Evolutionary conservation across 179 eudicot genomes (phyloP).

Genomic region (Dionaea muscipula): DNA sequence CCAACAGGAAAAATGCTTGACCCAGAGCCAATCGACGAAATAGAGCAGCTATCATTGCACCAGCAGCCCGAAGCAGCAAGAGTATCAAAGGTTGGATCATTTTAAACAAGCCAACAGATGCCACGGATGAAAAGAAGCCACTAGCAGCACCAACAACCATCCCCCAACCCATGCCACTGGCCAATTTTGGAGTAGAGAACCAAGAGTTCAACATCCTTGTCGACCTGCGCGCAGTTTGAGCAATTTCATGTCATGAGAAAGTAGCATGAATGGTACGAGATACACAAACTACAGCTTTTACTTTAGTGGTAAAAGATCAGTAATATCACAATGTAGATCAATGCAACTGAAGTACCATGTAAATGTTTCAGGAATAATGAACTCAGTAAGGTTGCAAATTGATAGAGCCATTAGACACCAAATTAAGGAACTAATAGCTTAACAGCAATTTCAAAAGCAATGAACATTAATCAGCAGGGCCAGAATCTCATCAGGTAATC

Average conservation of each 20-base stretch:
- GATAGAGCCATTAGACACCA: no score
- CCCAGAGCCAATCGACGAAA: conserved; percentile 27
- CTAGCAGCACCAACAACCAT: conserved; percentile 42
- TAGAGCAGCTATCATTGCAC: conserved; percentile 16
- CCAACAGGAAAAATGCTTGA: conserved; percentile 43
- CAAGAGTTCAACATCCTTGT: conserved; percentile 40
- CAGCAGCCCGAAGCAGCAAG: conserved; percentile 18
- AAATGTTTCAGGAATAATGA: no score
- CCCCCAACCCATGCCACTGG: conserved; percentile 41
- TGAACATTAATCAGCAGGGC: no score
- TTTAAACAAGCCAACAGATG: conserved; percentile 32
- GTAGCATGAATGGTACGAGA: no score
- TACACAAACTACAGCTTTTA: no score
- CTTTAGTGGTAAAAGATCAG: no score
- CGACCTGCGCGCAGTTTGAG: conserved; percentile 32
- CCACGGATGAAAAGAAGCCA: conserved; percentile 49
- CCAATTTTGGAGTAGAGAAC: conserved; percentile 25
- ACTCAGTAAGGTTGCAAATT: no score
- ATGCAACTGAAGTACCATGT: background rate
- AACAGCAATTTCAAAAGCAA: no score
- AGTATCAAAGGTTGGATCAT: conserved; percentile 23
- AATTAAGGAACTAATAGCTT: no score
- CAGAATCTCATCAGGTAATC: no score
- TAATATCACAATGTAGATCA: background rate
- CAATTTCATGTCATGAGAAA: background rate